These are phyloP conservation scores for Silene conica DNA, from an alignment of 148 eudicot genomes.

Conservation along the genomic window DNA sequence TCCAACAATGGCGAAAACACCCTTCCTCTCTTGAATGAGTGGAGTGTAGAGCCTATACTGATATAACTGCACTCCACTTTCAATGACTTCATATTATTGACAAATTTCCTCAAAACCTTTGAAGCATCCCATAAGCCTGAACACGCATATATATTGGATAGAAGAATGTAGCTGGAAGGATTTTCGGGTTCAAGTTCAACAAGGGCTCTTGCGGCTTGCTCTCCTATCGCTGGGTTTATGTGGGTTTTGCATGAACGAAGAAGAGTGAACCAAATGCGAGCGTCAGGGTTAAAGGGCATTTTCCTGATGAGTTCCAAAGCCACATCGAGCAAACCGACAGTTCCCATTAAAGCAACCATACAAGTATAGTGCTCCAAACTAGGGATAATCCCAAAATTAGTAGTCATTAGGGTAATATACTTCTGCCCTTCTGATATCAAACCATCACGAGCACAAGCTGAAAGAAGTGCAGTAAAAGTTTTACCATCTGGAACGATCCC, in stretches of 20 bases:
- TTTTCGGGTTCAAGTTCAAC: slow-evolving; percentile 53
- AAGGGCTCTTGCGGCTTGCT: slow-evolving; percentile 39
- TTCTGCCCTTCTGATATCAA: slow-evolving; percentile 41
- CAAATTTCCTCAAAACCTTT: slow-evolving; percentile 33
- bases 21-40: slow-evolving; percentile 19
- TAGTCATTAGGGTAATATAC: slow-evolving; percentile 44
- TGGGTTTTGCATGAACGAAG: slow-evolving; percentile 44
- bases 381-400: slow-evolving; percentile 33
- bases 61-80: slow-evolving; percentile 23
- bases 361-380: slow-evolving; percentile 57
- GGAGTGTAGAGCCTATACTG: slow-evolving; percentile 15
- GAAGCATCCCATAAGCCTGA: slow-evolving; percentile 46
- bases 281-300: slow-evolving; percentile 49
- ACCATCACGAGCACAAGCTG: slow-evolving; percentile 56
- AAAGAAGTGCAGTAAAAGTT: slow-evolving; percentile 46
- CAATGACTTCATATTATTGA: slow-evolving; percentile 18
- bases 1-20: slow-evolving; percentile 7
- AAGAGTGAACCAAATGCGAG: slow-evolving; percentile 53
- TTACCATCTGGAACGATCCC: slow-evolving; percentile 36
- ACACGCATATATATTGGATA: slow-evolving; percentile 48
- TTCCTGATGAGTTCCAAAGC: slow-evolving; percentile 38
- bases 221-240: slow-evolving; percentile 40
- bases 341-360: slow-evolving; percentile 45
- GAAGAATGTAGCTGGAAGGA: slow-evolving; percentile 46
- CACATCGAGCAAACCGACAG: slow-evolving; percentile 40